phyloP scores from a whole-genome alignment of 139 green algal species.

The Coelastrella sp. region DNA sequence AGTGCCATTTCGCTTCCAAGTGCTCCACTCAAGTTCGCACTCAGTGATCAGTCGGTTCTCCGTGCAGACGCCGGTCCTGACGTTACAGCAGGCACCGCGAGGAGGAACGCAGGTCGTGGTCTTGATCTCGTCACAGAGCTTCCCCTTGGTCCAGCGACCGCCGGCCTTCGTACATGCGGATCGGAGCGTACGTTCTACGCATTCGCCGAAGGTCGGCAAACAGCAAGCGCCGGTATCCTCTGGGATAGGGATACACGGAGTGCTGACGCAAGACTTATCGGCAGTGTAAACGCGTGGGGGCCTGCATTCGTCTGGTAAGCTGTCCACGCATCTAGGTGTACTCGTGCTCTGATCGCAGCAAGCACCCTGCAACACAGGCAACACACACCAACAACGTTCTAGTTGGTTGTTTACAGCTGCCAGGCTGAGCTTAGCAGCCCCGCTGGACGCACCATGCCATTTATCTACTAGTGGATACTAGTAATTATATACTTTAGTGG shows the following conservation, averaged over 20 bases:
- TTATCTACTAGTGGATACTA: no score
- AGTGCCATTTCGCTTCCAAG: neutral
- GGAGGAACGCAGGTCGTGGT: neutral
- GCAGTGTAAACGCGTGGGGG: neutral
- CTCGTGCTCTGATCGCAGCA: neutral
- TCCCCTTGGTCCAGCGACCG: neutral
- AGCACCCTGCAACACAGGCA: constrained; percentile 32
- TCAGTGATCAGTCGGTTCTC: neutral
- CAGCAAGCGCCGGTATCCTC: neutral
- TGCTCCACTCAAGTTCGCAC: neutral
- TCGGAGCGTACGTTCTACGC: neutral
- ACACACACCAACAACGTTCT: no score
- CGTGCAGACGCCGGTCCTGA: neutral
- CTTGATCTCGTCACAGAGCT: neutral
- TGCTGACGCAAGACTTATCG: neutral
- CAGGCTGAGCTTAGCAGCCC: no score
- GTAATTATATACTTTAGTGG: no score
- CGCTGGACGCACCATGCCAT: no score
- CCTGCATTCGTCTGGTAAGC: neutral
- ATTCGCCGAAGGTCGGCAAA: constrained; percentile 9
- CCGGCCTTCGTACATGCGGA: neutral
- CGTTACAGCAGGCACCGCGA: constrained; percentile 23
- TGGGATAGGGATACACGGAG: neutral
- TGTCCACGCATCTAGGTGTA: neutral
- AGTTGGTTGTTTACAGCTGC: no score